phyloP scores from a whole-genome alignment of 306 rosid species.

The Cucumis hystrix region DNA sequence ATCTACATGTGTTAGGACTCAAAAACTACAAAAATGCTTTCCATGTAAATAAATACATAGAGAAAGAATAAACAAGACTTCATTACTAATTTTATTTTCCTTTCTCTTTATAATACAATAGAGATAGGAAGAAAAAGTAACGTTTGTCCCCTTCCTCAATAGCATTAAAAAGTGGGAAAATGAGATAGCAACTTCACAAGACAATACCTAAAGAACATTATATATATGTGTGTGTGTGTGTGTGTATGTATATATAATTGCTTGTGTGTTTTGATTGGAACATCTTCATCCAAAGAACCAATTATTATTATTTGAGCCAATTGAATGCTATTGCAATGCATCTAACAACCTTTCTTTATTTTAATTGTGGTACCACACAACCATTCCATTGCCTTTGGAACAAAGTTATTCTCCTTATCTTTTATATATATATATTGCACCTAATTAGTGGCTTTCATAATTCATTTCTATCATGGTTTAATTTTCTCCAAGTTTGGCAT shows the following conservation, averaged over 20 bases:
- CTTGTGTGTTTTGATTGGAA: neutral
- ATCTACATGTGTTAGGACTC: no score
- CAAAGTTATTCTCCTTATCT: neutral
- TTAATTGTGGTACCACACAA: neutral
- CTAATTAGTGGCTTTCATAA: neutral
- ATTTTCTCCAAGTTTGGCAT: neutral
- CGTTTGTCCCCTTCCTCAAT: neutral
- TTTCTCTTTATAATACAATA: neutral
- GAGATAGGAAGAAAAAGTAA: neutral
- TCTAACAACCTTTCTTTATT: neutral
- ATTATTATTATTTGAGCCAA: neutral
- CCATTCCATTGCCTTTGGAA: slow-evolving; percentile 6
- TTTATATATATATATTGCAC: neutral
- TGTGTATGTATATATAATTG: neutral
- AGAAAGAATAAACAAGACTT: no score
- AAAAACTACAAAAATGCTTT: no score
- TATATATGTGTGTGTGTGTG: neutral
- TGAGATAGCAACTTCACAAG: neutral
- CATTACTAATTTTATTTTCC: no score
- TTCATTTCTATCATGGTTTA: neutral
- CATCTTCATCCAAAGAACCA: neutral
- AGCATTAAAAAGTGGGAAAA: neutral
- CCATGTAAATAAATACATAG: no score
- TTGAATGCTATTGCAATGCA: neutral
- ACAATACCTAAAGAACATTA: neutral